Conservation (phyloP, 208 protist genomes). For the Leishmania gerbilli region DNA sequence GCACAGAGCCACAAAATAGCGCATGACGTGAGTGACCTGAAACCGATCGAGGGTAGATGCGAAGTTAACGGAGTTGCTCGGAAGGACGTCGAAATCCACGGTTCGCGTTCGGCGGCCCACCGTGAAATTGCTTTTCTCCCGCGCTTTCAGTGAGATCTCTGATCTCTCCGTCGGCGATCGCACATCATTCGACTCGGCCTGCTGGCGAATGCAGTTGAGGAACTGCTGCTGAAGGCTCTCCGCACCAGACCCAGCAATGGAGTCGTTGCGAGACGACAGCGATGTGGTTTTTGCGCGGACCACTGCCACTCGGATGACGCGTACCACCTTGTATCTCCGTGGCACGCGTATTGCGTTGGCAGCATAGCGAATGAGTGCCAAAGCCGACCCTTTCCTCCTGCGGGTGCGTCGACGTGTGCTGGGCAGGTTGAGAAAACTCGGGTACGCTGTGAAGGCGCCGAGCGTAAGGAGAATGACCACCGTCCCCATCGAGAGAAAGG, state of each 20-base stretch:
- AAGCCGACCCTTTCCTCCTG: conserved; percentile 19
- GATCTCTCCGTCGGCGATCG: conserved; percentile 18
- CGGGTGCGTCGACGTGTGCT: conserved; percentile 24
- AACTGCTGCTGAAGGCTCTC: conserved; percentile 31
- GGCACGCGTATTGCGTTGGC: conserved; percentile 15
- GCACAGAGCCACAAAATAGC: conserved; percentile 31
- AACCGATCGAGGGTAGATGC: conserved; percentile 29
- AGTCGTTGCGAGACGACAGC: conserved; percentile 6
- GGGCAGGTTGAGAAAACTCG: conserved; percentile 47
- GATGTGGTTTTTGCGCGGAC: conserved; percentile 4
- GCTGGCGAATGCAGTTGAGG: conserved; percentile 24
- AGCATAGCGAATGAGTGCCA: background rate
- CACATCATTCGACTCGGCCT: conserved; percentile 13
- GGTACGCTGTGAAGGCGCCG: conserved; percentile 52
- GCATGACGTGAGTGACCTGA: conserved; percentile 29
- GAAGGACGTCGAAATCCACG: conserved; percentile 22
- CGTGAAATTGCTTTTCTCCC: conserved; percentile 12
- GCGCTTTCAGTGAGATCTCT: conserved; percentile 18
- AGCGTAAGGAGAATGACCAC: conserved; percentile 41
- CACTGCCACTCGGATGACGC: conserved; percentile 29
- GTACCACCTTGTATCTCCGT: conserved; percentile 26
- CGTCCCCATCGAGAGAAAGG: conserved; percentile 54
- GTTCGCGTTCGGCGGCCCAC: conserved; percentile 27
- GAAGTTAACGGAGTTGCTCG: conserved; percentile 14
- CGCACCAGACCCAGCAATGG: background rate